Conservation (phyloP, 352 stramenopile species). For the Globisporangium megalacanthum region DNA sequence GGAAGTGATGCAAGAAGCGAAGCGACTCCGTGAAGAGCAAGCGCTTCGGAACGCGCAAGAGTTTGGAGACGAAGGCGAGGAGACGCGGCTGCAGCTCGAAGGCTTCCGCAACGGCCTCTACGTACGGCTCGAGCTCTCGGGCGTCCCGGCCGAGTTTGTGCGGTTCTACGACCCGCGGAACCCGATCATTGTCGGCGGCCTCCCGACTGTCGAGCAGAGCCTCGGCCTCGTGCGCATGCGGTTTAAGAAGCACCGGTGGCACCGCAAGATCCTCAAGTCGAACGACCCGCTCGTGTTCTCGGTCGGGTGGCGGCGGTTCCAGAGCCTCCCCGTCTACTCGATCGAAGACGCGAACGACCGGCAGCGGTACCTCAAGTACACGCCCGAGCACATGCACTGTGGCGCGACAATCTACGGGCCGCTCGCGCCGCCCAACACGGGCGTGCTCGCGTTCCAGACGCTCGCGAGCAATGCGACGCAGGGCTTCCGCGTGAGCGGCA, state of each 20-base stretch:
- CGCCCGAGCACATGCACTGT: slow-evolving; percentile 99
- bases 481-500: slow-evolving; percentile 96
- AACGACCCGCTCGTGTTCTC: slow-evolving; percentile 98
- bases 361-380: slow-evolving; percentile 98
- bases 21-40: slow-evolving; percentile 78
- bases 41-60: slow-evolving; percentile 89
- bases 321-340: slow-evolving; percentile 97
- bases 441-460: slow-evolving; percentile 96
- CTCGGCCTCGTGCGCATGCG: slow-evolving; percentile 94
- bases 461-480: slow-evolving; percentile 83
- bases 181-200: slow-evolving; percentile 89
- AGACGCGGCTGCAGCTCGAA: slow-evolving; percentile 89
- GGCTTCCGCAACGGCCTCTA: slow-evolving; percentile 97
- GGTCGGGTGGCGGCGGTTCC: slow-evolving; percentile 98
- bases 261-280: slow-evolving; percentile 97
- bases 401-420: slow-evolving; percentile 96
- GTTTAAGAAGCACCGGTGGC: slow-evolving; percentile 99
- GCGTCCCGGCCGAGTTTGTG: slow-evolving; percentile 94
- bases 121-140: slow-evolving; percentile 95
- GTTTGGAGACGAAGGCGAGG: slow-evolving; percentile 94
- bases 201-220: slow-evolving; percentile 95
- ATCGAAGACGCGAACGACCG: slow-evolving; percentile 98
- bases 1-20: slow-evolving; percentile 81
- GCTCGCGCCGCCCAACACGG: slow-evolving; percentile 95
- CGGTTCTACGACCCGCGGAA: slow-evolving; percentile 89